These are phyloP conservation scores for Passiflora organensis DNA, from an alignment of 345 rosid genomes.

Conservation along the genomic window DNA sequence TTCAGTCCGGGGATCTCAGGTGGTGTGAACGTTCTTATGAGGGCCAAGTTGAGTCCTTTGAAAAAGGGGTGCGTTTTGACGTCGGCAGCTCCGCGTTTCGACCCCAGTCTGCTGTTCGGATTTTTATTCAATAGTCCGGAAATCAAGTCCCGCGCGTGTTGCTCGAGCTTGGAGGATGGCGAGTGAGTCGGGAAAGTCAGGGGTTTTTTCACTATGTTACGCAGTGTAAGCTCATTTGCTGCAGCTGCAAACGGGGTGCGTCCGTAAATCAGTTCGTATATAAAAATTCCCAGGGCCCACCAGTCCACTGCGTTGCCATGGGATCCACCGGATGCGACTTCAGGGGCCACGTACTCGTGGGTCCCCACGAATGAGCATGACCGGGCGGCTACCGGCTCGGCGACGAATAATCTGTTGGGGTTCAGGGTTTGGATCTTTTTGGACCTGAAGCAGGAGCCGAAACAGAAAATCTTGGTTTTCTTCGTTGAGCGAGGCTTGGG, in stretches of 20 bases:
- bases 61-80: conserved; percentile 83
- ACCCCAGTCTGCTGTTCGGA: conserved; percentile 64
- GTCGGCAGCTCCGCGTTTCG: conserved; percentile 79
- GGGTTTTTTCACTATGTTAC: conserved; percentile 68
- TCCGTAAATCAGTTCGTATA: conserved; percentile 85
- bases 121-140: conserved; percentile 66
- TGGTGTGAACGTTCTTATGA: conserved; percentile 64
- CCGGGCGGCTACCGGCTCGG: conserved; percentile 88
- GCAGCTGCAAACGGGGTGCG: conserved; percentile 76
- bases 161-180: conserved; percentile 44
- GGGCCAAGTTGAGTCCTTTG: conserved; percentile 72
- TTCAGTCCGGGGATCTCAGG: conserved; percentile 52
- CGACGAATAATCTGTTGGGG: conserved; percentile 59
- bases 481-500: conserved; percentile 23
- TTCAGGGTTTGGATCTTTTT: conserved; percentile 48
- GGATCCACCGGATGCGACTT: conserved; percentile 83
- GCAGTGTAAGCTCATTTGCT: conserved; percentile 72
- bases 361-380: conserved; percentile 93
- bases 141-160: conserved; percentile 67
- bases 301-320: conserved; percentile 95
- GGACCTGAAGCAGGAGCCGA: conserved; percentile 54
- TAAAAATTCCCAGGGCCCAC: conserved; percentile 87
- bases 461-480: conserved; percentile 37
- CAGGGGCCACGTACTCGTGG: conserved; percentile 94
- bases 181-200: conserved; percentile 51